Evolutionary conservation across 83 land plant genomes (phyloP), one percentile per base, ranked within the genome.

Genomic region (Picea engelmannii): DNA sequence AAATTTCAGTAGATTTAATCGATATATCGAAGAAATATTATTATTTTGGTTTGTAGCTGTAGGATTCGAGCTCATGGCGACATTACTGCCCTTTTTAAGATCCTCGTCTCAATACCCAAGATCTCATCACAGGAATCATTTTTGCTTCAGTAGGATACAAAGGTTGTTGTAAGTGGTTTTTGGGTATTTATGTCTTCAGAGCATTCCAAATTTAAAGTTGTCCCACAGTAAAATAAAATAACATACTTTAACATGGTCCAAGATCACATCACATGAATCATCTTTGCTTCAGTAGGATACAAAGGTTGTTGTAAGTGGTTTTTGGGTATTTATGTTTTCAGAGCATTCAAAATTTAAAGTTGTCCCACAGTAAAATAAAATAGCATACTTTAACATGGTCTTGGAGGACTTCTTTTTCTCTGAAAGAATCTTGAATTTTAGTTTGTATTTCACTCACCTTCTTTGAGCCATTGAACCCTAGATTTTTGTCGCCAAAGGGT

Each of bases 381-480:
- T 27, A 27, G 31, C 31, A 27, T 27, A 27, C 31, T 27, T 27
- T 40, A 40, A 85, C 83, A 66, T 85, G 91, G 79, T 85, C 93
- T 74, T 89, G 90, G 80, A 93, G 81, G 77, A n/a, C 83, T 23
- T 91, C 92, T 80, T 85, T 89, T 63, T 89, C 81, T 62, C 88
- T 91, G 78, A 85, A 15, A 12, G 90, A 78, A 7, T 90, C 92
- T 64, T 90, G 91, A 62, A 89, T 80, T 85, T 89, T 90, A 7
- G 88, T 89, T 78, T 86, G 88, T n/a, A n/a, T n/a, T n/a, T n/a
- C n/a, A n/a, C n/a, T n/a, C n/a, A n/a, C n/a, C n/a, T n/a, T n/a
- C n/a, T n/a, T n/a, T n/a, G n/a, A n/a, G n/a, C n/a, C n/a, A n/a
- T n/a, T n/a, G n/a, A n/a, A n/a, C n/a, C n/a, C n/a, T n/a, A n/a